Percentiles rank a stretch among this genome's conserved stretches.
Conservation (phyloP, 192 early-diverging fungal species). For the Backusella psychrophila region DNA sequence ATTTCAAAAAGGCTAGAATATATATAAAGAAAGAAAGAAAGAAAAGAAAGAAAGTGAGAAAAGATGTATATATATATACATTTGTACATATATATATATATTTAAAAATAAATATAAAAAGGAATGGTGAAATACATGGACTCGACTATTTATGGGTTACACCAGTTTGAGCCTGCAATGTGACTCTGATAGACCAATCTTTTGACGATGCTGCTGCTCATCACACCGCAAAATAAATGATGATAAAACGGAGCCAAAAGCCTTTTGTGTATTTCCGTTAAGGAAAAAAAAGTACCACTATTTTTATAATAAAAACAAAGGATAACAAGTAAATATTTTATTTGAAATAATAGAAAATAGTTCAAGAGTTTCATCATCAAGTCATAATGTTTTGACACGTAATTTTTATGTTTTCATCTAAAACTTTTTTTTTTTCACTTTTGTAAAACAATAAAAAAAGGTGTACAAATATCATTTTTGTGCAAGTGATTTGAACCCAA, state of each 20-base stretch:
- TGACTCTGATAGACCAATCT: conserved; percentile 5
- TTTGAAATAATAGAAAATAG: not conserved
- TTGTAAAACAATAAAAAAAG: not conserved
- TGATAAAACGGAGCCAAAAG: not conserved
- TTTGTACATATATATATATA: not conserved
- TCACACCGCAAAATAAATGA: not conserved
- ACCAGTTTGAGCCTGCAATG: conserved; percentile 1
- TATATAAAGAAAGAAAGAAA: not conserved
- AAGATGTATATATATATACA: not conserved
- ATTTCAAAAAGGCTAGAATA: not conserved
- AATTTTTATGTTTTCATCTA: not conserved
- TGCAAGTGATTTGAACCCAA: not conserved
- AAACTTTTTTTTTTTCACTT: not conserved
- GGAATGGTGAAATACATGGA: not conserved
- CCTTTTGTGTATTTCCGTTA: not conserved
- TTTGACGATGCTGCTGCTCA: conserved; percentile 2
- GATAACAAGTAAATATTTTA: not conserved
- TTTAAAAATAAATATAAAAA: conserved; percentile 3
- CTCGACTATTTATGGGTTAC: not conserved
- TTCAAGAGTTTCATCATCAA: not conserved
- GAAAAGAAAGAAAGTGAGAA: not conserved
- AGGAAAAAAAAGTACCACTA: not conserved
- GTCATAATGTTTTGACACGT: conserved; percentile 1
- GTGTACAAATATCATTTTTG: not conserved
- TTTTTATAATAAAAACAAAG: not conserved